Conservation (phyloP, 2,329 filamentous ascomycete genomes). For the Leptographium procerum region DNA sequence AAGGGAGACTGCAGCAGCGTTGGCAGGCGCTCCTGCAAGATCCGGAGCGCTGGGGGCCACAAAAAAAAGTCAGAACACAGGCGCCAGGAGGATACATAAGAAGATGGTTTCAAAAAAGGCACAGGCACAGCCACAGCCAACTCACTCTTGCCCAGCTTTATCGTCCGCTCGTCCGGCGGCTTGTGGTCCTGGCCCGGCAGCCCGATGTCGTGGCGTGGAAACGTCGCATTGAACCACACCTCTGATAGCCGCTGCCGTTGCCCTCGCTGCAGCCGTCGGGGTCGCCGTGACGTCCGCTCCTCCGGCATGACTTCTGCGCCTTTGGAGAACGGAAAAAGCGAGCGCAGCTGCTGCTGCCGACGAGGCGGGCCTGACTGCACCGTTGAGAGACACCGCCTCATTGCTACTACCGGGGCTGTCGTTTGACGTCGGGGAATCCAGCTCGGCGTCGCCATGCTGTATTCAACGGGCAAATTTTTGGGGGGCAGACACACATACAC, state of each 20-base stretch:
- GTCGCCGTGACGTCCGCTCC: too few relatives aligned
- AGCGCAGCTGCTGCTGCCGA: background rate
- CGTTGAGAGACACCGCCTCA: background rate
- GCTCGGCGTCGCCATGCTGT: background rate
- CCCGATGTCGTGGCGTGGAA: conserved; percentile 17
- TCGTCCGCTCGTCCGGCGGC: conserved; percentile 40
- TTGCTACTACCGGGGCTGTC: background rate
- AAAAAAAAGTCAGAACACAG: too few relatives aligned
- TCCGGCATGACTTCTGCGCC: background rate
- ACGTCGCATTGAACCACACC: conserved; percentile 32
- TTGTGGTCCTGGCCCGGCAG: conserved; percentile 12
- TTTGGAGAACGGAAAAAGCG: background rate
- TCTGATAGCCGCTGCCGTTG: conserved; percentile 10
- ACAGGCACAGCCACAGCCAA: too few relatives aligned
- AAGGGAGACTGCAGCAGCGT: conserved; percentile 55
- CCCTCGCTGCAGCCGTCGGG: background rate
- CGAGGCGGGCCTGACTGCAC: background rate
- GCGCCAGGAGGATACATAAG: background rate
- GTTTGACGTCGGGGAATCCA: background rate
- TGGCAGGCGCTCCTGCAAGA: conserved; percentile 55
- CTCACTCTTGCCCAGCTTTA: conserved; percentile 52
- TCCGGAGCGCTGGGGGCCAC: conserved; percentile 41
- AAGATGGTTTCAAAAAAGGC: background rate
- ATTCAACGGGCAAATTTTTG: too few relatives aligned
- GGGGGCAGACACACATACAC: background rate